Evolutionary conservation across 257 asterid species (phyloP), one percentile per base, ranked within the genome.

Genomic region (Jacaranda mimosifolia): DNA sequence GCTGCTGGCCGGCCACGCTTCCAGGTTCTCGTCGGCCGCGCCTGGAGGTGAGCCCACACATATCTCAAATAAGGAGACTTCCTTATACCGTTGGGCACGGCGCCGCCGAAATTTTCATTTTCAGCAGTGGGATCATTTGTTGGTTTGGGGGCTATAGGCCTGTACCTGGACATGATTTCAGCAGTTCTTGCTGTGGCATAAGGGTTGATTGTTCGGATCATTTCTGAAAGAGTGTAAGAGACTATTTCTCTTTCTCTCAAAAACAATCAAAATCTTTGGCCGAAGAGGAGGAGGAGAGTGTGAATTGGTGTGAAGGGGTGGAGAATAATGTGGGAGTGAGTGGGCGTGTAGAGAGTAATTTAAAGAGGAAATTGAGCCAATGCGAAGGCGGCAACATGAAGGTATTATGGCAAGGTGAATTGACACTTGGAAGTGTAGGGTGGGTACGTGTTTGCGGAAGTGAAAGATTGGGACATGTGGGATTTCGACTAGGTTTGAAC

Each of bases 121-220:
- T 84, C 84, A 0, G 76, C 71, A 7, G 49, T 3, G 65, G 87
- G 10, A 49, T 49, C 2, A 0, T 55, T 90, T 94, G 0, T 26
- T 26, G 99, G 99, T 63, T 90, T 95, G 8, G 99, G 99, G 6
- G 98, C 98, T 5, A 95, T 95, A 0, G 99, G 99, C 75, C 98
- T 76, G 67, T 93, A 95, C 7, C 97, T 56, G 6, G 98, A 91
- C 97, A 95, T 91, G 85, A 95, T 95, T 68, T 93, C 94, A 11
- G 98, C 99, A 6, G 99, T 93, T 51, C 85, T 85, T 42, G 93
- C 85, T 3, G 94, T 67, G 73, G 86, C 73, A 76, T 85, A 88
- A 10, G 95, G 91, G 14, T 82, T 88, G 70, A 87, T 73, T 0
- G 98, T 85, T 56, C 87, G 93, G 69, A 94, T 88, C 98, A 94